Percentiles rank a stretch among this genome's conserved stretches.
Conservation (phyloP, 192 early-diverging fungal genomes). For the Backusella parvicylindrica region DNA sequence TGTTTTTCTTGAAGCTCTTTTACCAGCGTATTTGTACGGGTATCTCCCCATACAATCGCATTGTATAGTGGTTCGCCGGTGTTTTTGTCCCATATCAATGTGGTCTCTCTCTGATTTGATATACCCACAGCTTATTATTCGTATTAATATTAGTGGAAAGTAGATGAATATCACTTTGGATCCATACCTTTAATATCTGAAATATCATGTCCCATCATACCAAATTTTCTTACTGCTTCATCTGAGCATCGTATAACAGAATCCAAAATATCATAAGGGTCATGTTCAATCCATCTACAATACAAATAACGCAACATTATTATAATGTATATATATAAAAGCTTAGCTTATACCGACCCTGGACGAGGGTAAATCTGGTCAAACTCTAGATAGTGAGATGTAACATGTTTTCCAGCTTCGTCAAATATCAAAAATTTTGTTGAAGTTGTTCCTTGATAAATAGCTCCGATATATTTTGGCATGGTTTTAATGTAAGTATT, state of each 20-base stretch:
- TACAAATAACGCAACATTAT: not conserved
- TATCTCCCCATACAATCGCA: conserved; percentile 92
- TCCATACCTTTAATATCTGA: conserved; percentile 34
- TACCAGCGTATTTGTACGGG: conserved; percentile 78
- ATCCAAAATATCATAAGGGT: conserved; percentile 69
- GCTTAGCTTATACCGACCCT: conserved; percentile 40
- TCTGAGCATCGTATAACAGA: conserved; percentile 69
- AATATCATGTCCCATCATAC: conserved; percentile 51
- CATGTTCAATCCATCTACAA: conserved; percentile 83
- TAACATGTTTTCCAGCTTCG: conserved; percentile 61
- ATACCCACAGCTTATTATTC: conserved; percentile 66
- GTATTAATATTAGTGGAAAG: not conserved
- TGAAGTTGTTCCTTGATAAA: conserved; percentile 92
- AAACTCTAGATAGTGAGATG: conserved; percentile 79
- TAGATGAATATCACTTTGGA: not conserved
- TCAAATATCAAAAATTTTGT: conserved; percentile 92
- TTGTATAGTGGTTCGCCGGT: conserved; percentile 80
- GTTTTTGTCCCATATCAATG: conserved; percentile 77
- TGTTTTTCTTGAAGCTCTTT: conserved; percentile 45
- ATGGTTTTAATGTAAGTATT: conserved; percentile 8
- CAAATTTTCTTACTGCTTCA: conserved; percentile 59
- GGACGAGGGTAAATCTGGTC: conserved; percentile 70
- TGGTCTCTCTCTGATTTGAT: conserved; percentile 95
- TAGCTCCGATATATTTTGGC: conserved; percentile 69
- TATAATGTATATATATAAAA: not conserved